Evolutionary conservation across 1,284 basidiomycete species (phyloP).

Genomic region (Neonothopanus nambi): DNA sequence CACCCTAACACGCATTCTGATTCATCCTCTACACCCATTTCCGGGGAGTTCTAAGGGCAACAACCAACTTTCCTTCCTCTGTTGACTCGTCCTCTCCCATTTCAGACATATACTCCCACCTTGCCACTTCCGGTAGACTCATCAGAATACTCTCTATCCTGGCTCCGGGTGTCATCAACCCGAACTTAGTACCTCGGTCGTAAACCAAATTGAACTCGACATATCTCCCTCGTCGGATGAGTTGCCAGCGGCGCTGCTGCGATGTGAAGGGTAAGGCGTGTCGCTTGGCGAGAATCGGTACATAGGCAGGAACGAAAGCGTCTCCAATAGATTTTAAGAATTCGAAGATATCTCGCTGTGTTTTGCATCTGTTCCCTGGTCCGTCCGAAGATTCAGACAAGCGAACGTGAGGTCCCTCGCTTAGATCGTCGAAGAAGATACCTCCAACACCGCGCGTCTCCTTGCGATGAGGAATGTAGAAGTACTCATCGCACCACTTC

Average conservation of each 20-base stretch:
- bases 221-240: conserved; percentile 85
- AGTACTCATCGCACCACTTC: conserved; percentile 98
- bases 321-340: conserved; percentile 74
- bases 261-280: conserved; percentile 59
- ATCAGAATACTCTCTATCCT: conserved; percentile 93
- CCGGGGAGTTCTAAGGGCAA: conserved; percentile 68
- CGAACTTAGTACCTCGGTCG: conserved; percentile 87
- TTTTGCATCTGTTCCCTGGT: conserved; percentile 27
- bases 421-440: conserved; percentile 95
- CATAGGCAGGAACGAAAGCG: conserved; percentile 85
- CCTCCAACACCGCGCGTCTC: conserved; percentile 93
- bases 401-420: conserved; percentile 55
- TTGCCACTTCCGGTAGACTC: conserved; percentile 86
- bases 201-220: conserved; percentile 95
- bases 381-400: conserved; percentile 36
- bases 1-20: not conserved
- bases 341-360: conserved; percentile 70
- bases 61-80: conserved; percentile 70
- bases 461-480: conserved; percentile 89
- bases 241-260: conserved; percentile 83
- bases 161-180: conserved; percentile 87
- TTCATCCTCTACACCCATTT: conserved; percentile 53
- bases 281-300: conserved; percentile 77
- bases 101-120: conserved; percentile 94
- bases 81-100: conserved; percentile 69